Evolutionary conservation across 2,329 filamentous ascomycete species (phyloP).

Genomic region (Knoxdaviesia proteae): DNA sequence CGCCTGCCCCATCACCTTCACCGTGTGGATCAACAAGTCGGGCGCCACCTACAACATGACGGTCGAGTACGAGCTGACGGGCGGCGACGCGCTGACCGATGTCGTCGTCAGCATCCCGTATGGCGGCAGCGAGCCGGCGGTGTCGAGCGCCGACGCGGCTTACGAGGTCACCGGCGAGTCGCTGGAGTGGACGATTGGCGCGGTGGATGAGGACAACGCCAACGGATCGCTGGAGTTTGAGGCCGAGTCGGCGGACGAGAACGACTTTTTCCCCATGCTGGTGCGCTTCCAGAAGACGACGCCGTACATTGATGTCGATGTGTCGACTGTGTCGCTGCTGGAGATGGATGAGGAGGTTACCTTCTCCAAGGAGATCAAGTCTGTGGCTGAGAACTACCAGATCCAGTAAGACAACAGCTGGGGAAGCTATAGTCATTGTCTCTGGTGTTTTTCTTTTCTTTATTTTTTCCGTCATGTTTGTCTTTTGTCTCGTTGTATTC

Average conservation of each 20-base stretch:
- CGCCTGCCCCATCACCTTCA: slow-evolving; percentile 83
- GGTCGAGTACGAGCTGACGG: slow-evolving; percentile 84
- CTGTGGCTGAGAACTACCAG: slow-evolving; percentile 51
- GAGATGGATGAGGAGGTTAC: slow-evolving; percentile 61
- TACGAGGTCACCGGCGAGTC: slow-evolving; percentile 89
- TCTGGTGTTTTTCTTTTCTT: not conserved
- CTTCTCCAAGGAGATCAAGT: slow-evolving; percentile 68
- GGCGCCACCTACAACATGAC: slow-evolving; percentile 73
- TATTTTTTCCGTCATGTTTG: not conserved
- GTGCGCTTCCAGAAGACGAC: slow-evolving; percentile 70
- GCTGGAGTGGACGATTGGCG: slow-evolving; percentile 83
- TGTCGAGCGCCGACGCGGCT: slow-evolving; percentile 82
- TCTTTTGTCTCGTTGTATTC: too few species aligned
- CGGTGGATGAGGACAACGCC: slow-evolving; percentile 61
- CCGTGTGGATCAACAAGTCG: slow-evolving; percentile 90
- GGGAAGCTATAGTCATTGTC: too few species aligned
- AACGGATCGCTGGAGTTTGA: slow-evolving; percentile 92
- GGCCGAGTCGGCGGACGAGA: slow-evolving; percentile 66
- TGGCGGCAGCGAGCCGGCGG: slow-evolving; percentile 59
- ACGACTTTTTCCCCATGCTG: slow-evolving; percentile 96
- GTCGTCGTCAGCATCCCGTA: slow-evolving; percentile 82
- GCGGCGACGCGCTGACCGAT: slow-evolving; percentile 57
- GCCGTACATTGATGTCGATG: slow-evolving; percentile 84
- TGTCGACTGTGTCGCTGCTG: slow-evolving; percentile 48
- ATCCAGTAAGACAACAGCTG: slow-evolving; percentile 36